Conservation (phyloP, 164 flowering plant species). For the Magnolia sinica region DNA sequence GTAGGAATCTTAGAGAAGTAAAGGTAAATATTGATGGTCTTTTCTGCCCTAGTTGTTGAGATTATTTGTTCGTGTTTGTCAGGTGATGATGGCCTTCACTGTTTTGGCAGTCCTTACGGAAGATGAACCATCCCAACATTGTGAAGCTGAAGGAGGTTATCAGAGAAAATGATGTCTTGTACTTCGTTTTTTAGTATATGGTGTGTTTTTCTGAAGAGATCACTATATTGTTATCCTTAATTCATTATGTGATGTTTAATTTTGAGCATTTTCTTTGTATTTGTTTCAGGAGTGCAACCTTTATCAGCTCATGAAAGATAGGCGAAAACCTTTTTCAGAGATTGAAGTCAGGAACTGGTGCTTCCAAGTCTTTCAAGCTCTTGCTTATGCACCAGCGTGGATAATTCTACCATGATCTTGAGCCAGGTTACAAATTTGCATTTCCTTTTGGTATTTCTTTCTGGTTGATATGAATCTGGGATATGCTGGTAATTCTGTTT, state of each 20-base stretch:
- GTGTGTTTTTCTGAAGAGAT: conserved; percentile 27
- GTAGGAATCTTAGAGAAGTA: conserved; percentile 93
- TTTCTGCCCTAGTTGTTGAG: not conserved
- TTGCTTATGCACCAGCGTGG: conserved; percentile 81
- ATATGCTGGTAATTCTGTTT: not conserved
- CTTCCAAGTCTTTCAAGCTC: conserved; percentile 99
- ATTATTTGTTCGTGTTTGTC: not conserved
- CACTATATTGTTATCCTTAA: not conserved
- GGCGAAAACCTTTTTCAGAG: conserved; percentile 71
- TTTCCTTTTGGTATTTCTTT: not conserved
- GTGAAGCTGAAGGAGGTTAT: conserved; percentile 98
- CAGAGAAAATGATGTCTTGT: conserved; percentile 78
- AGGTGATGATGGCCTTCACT: not conserved
- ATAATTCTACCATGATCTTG: conserved; percentile 38
- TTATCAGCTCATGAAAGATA: conserved; percentile 89
- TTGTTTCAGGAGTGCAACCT: conserved; percentile 78
- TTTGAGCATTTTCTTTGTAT: conserved; percentile 2
- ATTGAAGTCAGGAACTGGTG: conserved; percentile 91
- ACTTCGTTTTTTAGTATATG: conserved; percentile 96
- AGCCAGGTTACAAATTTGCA: conserved; percentile 26
- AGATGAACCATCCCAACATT: conserved; percentile 91
- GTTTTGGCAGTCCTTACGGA: conserved; percentile 74
- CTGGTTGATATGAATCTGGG: not conserved
- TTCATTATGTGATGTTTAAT: not conserved
- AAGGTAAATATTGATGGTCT: conserved; percentile 46